Percentiles rank a stretch among this genome's conserved stretches.
phyloP scores from a whole-genome alignment of 371 early-diverging fungal genomes.

The Mortierella sp. region DNA sequence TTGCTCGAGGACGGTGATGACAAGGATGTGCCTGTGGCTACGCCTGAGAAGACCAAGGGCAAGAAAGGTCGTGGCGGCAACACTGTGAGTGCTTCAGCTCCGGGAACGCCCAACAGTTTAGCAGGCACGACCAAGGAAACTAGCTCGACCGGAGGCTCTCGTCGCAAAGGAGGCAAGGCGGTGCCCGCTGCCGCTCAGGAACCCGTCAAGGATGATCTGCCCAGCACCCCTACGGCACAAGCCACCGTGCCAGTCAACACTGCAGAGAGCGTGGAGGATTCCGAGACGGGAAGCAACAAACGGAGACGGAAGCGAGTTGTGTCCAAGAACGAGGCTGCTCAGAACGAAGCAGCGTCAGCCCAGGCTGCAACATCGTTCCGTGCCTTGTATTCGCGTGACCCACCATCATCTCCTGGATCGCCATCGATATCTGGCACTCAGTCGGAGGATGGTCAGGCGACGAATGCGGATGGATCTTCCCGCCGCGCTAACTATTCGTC shows the following conservation, averaged over 20 bases:
- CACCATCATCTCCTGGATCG: constrained; percentile 28
- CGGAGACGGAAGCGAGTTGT: constrained; percentile 24
- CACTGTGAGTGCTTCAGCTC: constrained; percentile 9
- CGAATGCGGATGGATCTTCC: constrained; percentile 19
- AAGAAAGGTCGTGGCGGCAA: constrained; percentile 25
- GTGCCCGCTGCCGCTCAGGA: constrained; percentile 12
- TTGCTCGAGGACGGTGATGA: constrained; percentile 23
- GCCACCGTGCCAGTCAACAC: not conserved
- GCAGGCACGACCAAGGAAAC: constrained; percentile 9
- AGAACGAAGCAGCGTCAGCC: constrained; percentile 8
- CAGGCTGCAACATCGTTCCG: constrained; percentile 39
- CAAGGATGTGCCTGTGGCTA: constrained; percentile 18
- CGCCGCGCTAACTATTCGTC: constrained; percentile 69
- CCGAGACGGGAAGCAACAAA: constrained; percentile 22
- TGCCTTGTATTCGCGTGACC: constrained; percentile 49
- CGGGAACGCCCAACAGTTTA: constrained; percentile 12
- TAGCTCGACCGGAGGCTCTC: constrained; percentile 8
- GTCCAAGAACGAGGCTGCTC: constrained; percentile 33
- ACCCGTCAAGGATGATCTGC: constrained; percentile 23
- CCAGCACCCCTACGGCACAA: not conserved
- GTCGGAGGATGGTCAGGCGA: constrained; percentile 18
- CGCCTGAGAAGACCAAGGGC: constrained; percentile 16
- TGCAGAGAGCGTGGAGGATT: constrained; percentile 12
- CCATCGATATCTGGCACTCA: constrained; percentile 16
- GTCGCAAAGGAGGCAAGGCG: constrained; percentile 26